Evolutionary conservation across 2,329 filamentous ascomycete genomes (phyloP).

Genomic region (Amauroascus verrucosus): DNA sequence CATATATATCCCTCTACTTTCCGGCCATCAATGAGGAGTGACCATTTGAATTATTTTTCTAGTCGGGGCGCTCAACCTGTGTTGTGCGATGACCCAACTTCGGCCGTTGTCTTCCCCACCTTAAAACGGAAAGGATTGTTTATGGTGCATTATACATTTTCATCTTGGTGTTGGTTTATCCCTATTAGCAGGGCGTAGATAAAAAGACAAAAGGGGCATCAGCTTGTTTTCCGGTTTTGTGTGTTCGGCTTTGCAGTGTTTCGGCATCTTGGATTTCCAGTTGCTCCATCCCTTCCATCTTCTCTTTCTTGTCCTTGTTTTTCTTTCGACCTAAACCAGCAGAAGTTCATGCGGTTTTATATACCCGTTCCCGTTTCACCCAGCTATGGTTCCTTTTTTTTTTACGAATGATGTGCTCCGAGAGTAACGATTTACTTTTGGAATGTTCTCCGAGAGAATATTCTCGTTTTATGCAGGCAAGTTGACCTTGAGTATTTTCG

Average conservation of each 20-base stretch:
- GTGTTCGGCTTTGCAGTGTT: not conserved
- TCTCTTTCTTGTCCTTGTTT: not conserved
- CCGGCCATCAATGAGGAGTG: not conserved
- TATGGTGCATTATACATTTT: conserved; percentile 8
- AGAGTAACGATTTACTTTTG: conserved; percentile 4
- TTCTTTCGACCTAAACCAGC: not conserved
- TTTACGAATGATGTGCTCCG: conserved; percentile 6
- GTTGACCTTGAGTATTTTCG: not conserved
- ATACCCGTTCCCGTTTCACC: conserved; percentile 4
- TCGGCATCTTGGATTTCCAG: not conserved
- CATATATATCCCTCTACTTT: not conserved
- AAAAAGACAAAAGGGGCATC: conserved; percentile 12
- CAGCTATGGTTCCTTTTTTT: not conserved
- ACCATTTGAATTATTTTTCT: not conserved
- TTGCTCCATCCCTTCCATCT: not conserved
- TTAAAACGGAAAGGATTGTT: not conserved
- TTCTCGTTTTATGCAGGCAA: not conserved
- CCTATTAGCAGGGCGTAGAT: conserved; percentile 15
- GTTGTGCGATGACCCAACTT: not conserved
- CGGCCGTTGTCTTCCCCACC: not conserved
- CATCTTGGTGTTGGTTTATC: conserved; percentile 8
- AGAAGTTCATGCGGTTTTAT: conserved; percentile 3
- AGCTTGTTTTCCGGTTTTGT: conserved; percentile 2
- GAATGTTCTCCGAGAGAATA: conserved; percentile 8
- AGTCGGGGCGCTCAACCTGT: not conserved